Conservation (phyloP, 1,284 basidiomycete genomes). For the Ganoderma sinense region DNA sequence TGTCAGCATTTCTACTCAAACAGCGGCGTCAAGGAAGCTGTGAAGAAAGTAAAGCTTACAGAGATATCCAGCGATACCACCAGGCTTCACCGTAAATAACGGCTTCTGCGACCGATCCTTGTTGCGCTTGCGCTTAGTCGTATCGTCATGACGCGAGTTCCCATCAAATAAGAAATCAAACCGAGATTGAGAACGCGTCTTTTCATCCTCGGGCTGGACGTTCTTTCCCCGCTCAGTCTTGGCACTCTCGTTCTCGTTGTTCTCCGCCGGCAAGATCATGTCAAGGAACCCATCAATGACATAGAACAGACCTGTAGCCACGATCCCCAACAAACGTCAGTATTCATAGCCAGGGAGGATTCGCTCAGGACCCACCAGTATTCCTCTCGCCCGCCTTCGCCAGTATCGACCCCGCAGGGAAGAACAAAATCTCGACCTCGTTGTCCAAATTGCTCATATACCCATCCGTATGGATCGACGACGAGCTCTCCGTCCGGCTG, state of each 20-base stretch:
- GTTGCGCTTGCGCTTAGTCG: conserved; percentile 1
- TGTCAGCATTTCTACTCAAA: not conserved
- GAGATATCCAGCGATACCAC: conserved; percentile 98
- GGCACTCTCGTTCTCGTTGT: conserved; percentile 21
- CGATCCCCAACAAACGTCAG: not conserved
- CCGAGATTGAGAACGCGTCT: conserved; percentile 15
- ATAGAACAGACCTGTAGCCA: conserved; percentile 84
- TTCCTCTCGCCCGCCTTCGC: conserved; percentile 92
- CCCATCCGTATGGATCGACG: conserved; percentile 63
- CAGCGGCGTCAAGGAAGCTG: not conserved
- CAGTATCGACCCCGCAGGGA: conserved; percentile 85
- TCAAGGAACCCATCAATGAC: conserved; percentile 98
- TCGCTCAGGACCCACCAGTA: conserved; percentile 60
- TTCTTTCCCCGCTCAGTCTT: conserved; percentile 28
- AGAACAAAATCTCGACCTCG: conserved; percentile 96
- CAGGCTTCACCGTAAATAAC: conserved; percentile 95
- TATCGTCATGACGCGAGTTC: conserved; percentile 9
- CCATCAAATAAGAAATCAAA: conserved; percentile 15
- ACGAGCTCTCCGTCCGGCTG: conserved; percentile 62
- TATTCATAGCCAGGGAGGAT: no score
- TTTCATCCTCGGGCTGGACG: conserved; percentile 14
- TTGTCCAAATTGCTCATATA: conserved; percentile 88
- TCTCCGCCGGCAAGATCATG: conserved; percentile 77
- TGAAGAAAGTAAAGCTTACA: conserved; percentile 46
- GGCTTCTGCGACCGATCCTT: conserved; percentile 54